Base-by-base conservation (phyloP, 306 rosid species). In the Cicer cuneatum region DNA sequence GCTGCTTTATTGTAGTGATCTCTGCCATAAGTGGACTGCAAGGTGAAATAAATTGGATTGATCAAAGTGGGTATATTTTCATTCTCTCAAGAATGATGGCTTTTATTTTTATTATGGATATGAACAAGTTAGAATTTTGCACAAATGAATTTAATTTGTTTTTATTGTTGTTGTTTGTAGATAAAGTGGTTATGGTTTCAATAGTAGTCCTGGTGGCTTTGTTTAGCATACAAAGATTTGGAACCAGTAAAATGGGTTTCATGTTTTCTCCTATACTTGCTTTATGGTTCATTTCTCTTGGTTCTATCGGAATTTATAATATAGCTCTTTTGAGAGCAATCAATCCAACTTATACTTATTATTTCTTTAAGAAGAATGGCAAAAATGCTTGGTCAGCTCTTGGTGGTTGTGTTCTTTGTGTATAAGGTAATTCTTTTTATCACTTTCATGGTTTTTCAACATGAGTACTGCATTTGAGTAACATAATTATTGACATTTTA, bases 21-120 rank as follows among this genome's bases (percentile, higher is more conserved):
- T 89, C 98, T 64, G 93, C 98, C 58, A 87, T 90, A 74, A 93
- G 97, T 81, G 98, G 97, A 48, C 83, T 93, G 78, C 81, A 90
- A 78, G 92, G 86, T 82, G 76, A 89, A 82, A 66, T 90, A 74
- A 59, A 80, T 2, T 89, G 89, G 56, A 82, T 93, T 37, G 83
- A 87, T 69, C 80, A 92, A 83, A 69, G 98, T 90, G 79, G 41
- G 92, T 84, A 81, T 73, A 77, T 68, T 64, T 79, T 80, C 73
- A 66, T 63, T 74, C 69, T 56, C 19, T 69, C 11, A 42, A 52
- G 73, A 54, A 72, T 64, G 14, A 0, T 41, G 9, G 3, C 52
- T 8, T 57, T 16, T 40, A 13, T 48, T 42, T 49, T 18, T 54
- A 37, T 18, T 3, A 19, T 19, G 33, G 37, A 54, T 18, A 54